Base-by-base conservation (phyloP, 2,329 filamentous ascomycete species). In the Mariannaea sp. region DNA sequence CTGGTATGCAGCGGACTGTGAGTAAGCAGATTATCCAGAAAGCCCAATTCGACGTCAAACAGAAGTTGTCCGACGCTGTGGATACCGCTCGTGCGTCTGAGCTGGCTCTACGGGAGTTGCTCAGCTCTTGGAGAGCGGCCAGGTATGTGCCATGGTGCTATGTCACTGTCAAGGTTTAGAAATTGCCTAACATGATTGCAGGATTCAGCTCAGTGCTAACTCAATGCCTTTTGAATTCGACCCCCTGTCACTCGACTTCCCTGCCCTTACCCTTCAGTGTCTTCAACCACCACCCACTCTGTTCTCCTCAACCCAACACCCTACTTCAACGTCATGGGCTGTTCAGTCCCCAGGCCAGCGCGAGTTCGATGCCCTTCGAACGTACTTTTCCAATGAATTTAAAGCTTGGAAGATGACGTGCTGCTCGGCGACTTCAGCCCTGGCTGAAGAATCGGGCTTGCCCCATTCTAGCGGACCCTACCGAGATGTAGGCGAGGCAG, bases 41-140 rank as follows among this genome's bases (percentile, higher is more conserved):
- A 74, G 77, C 76, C 10, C 86, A 85, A 56, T 77, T 85, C 57
- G 89, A 87, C 64, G 78, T 79, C 66, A 84, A 80, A 68, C 80
- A 85, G 68, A 80, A 85, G 71, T 68, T 85, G 59, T 77, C 81
- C 39, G 89, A 92, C 65, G 87, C 89, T 30, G 73, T 83, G 62
- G 92, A 97, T 68, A 91, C 84, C n/a, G 87, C 88, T 16, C 84
- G 85, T 59, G 92, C 92, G 5, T 86, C 92, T 17, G 91, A 96
- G 73, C 75, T 97, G 68, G 92, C 93, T 6, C 73, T 97, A 62
- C 80, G 89, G 57, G 93, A 97, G 74, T 77, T 97, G 38, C 74
- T 96, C 49, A 86, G 87, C 65, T 92, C 89, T 55, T 82, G 92
- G 70, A 85, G 89, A 68, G 90, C 92, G 58, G 92, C 92, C 59